A percentile compares a stretch with the other conserved stretches of the same genome.
phyloP scores from a whole-genome alignment of 2,329 filamentous ascomycete species.

The Tolypocladium sp. region DNA sequence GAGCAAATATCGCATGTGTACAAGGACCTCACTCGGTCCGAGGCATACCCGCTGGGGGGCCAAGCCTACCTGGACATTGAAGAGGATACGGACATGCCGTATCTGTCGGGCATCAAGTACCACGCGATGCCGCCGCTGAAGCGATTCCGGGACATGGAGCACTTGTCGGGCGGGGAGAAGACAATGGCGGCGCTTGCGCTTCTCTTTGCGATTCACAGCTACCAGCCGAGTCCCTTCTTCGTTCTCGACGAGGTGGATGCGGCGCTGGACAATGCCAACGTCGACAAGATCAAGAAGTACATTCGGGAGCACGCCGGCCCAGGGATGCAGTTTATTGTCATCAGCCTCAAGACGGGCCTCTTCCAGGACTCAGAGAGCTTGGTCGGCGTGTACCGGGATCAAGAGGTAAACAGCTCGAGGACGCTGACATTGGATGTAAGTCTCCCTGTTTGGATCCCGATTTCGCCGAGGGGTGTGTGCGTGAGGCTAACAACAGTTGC shows the following conservation, averaged over 20 bases:
- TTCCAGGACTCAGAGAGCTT: conserved; percentile 96
- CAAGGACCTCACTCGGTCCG: conserved; percentile 84
- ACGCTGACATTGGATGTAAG: conserved; percentile 93
- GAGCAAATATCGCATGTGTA: conserved; percentile 93
- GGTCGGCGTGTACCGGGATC: conserved; percentile 92
- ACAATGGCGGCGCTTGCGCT: conserved; percentile 97
- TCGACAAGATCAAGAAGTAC: conserved; percentile 92
- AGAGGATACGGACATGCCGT: conserved; percentile 93
- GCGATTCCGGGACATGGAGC: conserved; percentile 98
- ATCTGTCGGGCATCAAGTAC: conserved; percentile 93
- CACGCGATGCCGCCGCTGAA: conserved; percentile 98
- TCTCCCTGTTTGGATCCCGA: conserved; percentile 7
- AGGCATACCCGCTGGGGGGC: conserved; percentile 89
- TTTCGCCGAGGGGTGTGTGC: background rate
- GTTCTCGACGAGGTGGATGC: conserved; percentile 97
- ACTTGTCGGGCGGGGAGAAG: conserved; percentile 93
- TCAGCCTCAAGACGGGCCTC: conserved; percentile 86
- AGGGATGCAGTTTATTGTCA: conserved; percentile 99
- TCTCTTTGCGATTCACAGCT: conserved; percentile 92
- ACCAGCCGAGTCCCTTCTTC: conserved; percentile 93
- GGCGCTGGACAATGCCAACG: conserved; percentile 95
- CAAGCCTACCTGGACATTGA: conserved; percentile 80
- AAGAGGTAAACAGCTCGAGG: conserved; percentile 84
- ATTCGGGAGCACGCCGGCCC: conserved; percentile 89
- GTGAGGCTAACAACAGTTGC: background rate